These are phyloP conservation scores for Scutellaria baicalensis DNA, from an alignment of 257 asterid genomes.

Conservation along the genomic window DNA sequence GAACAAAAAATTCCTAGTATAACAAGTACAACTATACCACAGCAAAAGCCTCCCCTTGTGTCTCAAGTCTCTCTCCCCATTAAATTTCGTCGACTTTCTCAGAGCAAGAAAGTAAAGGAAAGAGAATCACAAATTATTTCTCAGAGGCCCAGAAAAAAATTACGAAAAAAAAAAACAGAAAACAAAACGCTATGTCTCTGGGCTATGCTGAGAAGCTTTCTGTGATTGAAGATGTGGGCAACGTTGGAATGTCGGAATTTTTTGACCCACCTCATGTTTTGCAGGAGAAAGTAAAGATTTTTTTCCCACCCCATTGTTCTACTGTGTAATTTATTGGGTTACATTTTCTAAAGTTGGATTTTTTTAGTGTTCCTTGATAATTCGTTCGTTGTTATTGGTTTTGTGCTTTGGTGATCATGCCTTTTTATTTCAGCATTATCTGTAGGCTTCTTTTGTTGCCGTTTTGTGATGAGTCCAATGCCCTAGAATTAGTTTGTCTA, in stretches of 20 bases:
- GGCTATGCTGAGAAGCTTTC: constrained; percentile 96
- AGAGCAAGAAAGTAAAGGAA: background rate
- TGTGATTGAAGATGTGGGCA: constrained; percentile 88
- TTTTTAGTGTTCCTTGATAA: background rate
- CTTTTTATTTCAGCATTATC: constrained; percentile 6
- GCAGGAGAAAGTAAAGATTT: constrained; percentile 56
- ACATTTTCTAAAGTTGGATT: background rate
- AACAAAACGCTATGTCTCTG: constrained; percentile 55
- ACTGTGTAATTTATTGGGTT: background rate
- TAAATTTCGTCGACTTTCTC: constrained; percentile 21
- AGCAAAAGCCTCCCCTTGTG: background rate
- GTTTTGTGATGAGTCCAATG: background rate
- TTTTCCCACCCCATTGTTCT: background rate
- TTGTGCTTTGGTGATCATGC: constrained; percentile 18
- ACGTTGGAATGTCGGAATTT: constrained; percentile 84
- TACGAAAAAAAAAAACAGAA: background rate
- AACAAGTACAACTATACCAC: background rate
- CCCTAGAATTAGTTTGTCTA: constrained; percentile 6
- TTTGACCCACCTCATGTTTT: constrained; percentile 68
- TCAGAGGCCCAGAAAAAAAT: background rate
- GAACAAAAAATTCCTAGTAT: constrained; percentile 11
- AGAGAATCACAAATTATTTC: background rate
- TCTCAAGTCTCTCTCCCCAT: background rate
- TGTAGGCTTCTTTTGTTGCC: background rate
- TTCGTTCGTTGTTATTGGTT: background rate